Conservation (phyloP, 805 yeast species). For the Phaffomyces antillensis region DNA sequence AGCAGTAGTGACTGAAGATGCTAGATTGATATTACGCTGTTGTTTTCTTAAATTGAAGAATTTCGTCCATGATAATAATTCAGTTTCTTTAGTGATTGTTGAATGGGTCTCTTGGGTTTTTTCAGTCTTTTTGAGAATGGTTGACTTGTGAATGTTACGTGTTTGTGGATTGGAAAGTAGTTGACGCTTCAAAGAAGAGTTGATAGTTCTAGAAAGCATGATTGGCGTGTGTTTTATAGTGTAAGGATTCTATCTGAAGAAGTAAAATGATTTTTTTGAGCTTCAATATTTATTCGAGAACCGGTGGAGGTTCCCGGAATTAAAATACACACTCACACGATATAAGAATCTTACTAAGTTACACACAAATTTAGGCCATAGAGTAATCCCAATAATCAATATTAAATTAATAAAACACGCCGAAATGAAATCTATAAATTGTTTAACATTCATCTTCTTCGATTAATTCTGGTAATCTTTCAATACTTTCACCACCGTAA, state of each 20-base stretch:
- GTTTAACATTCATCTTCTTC: conserved; percentile 30
- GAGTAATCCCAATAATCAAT: neutral
- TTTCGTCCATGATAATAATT: conserved; percentile 67
- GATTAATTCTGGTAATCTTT: conserved; percentile 64
- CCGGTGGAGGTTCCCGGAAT: no score
- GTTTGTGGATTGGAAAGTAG: neutral
- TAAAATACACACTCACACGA: no score
- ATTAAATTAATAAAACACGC: neutral
- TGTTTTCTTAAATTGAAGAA: conserved; percentile 71
- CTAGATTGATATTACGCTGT: conserved; percentile 62
- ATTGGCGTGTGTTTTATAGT: neutral
- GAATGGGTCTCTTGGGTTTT: neutral
- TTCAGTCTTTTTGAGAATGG: neutral
- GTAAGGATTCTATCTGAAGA: no score
- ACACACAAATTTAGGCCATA: neutral
- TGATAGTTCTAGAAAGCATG: neutral
- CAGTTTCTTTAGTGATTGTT: neutral
- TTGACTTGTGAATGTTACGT: neutral
- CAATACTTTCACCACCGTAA: conserved; percentile 67
- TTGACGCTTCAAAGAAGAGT: neutral
- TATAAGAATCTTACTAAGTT: neutral
- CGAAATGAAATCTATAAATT: no score
- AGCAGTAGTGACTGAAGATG: conserved; percentile 63
- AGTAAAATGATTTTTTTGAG: no score
- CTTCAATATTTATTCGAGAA: no score